A percentile compares a stretch with the other conserved stretches of the same genome.
Evolutionary conservation across 768 basidiomycete genomes (phyloP).

Genomic region (Trametes punicea): DNA sequence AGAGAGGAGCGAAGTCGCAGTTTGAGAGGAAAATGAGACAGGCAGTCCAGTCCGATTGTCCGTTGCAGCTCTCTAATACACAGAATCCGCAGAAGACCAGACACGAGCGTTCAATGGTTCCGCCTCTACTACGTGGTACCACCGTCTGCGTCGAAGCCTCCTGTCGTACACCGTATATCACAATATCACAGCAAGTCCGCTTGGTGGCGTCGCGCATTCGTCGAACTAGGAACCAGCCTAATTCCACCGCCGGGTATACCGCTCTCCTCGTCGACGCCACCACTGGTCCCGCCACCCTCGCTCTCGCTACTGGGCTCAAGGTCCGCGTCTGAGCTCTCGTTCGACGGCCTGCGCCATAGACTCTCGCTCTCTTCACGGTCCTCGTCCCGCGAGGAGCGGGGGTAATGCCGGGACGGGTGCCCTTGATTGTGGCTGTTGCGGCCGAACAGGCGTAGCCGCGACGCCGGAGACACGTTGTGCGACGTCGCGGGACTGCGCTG

Average conservation of each 20-base stretch:
- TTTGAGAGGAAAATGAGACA: not conserved
- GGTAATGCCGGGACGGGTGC: slow-evolving; percentile 25
- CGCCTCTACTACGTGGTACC: not conserved
- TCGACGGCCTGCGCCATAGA: slow-evolving; percentile 23
- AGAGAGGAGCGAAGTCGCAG: not conserved
- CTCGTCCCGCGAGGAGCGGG: slow-evolving; percentile 22
- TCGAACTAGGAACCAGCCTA: slow-evolving; percentile 24
- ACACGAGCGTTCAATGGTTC: not conserved
- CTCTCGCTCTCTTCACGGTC: slow-evolving; percentile 31
- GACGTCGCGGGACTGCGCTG: slow-evolving; percentile 2
- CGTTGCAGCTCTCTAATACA: slow-evolving; percentile 13
- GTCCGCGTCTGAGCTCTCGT: slow-evolving; percentile 16
- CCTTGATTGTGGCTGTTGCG: slow-evolving; percentile 13
- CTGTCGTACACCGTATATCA: slow-evolving; percentile 5
- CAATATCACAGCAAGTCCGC: slow-evolving; percentile 11
- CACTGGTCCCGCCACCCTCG: not conserved
- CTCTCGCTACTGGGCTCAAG: slow-evolving; percentile 9
- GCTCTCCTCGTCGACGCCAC: not conserved
- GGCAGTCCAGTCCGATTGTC: slow-evolving; percentile 5
- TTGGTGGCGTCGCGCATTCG: slow-evolving; percentile 1
- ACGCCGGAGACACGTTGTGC: slow-evolving; percentile 11
- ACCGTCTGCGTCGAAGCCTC: not conserved
- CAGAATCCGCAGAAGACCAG: not conserved
- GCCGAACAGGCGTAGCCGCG: slow-evolving; percentile 15
- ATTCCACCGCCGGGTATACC: slow-evolving; percentile 19